phyloP scores from a whole-genome alignment of 306 rosid species.

The Begonia fuchsioides region DNA sequence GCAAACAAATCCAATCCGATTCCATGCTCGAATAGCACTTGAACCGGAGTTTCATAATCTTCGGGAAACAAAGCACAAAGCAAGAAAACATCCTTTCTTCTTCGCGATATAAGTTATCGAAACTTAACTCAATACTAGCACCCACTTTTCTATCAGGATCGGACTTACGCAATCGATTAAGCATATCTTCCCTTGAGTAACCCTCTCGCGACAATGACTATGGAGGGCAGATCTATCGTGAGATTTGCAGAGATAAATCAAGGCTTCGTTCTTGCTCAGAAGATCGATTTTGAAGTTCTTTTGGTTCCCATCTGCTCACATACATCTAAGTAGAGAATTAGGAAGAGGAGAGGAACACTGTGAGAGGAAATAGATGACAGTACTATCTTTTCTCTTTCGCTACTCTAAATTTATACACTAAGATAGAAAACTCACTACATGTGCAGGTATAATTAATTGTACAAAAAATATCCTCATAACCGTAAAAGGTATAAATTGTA shows the following conservation, averaged over 20 bases:
- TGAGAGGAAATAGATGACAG: too few species aligned
- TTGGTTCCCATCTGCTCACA: not conserved
- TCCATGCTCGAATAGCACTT: not conserved
- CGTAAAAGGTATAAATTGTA: too few species aligned
- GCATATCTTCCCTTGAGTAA: not conserved
- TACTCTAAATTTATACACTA: too few species aligned
- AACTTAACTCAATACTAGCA: not conserved
- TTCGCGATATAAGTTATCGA: not conserved
- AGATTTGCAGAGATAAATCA: not conserved
- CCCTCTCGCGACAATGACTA: not conserved
- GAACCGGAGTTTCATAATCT: not conserved
- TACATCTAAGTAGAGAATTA: too few species aligned
- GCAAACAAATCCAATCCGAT: slow-evolving; percentile 12
- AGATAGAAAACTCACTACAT: too few species aligned
- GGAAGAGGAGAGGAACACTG: too few species aligned
- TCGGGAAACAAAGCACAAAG: slow-evolving; percentile 2
- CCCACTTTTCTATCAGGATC: not conserved
- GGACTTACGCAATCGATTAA: not conserved
- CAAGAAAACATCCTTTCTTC: not conserved
- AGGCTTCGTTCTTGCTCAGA: not conserved
- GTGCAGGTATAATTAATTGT: too few species aligned
- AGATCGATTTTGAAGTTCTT: too few species aligned
- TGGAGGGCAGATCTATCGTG: not conserved
- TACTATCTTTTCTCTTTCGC: too few species aligned
- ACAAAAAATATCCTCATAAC: too few species aligned